Evolutionary conservation across 2,329 filamentous ascomycete genomes (phyloP), one percentile per base, ranked within the genome.

Genomic region (Lecanicillium sp.): DNA sequence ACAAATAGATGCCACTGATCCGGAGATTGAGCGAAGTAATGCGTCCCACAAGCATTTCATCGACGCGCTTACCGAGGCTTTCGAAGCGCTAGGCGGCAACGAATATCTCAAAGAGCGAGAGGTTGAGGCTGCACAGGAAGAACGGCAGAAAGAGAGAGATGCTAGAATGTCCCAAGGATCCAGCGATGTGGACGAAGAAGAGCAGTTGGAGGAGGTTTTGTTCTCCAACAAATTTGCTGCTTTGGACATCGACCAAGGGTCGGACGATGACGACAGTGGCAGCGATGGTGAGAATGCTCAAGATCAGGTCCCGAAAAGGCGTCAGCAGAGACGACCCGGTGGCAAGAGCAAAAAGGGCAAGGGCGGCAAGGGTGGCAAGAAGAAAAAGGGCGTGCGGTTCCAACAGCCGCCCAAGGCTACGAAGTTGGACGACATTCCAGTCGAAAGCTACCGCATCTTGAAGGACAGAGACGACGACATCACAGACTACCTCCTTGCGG

Each of bases 391-490:
- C 12, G 48, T 54, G 26, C 48, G 46, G 21, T 11, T 20, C 5
- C 48, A 51, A 12, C 19, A 46, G 20, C 27, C 19, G 17, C 10
- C 20, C 53, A 56, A 54, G 14, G 53, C 60, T 23, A 5, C 55
- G 4, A 52, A 12, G 14, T 50, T 66, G 17, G 62, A 67, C 2
- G 62, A 70, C n/a, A 51, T 72, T 4, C 67, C 71, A 0, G 39
- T 75, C 17, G 70, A 74, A 46, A 69, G 62, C 43, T 73, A 69
- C 52, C 62, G 62, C 20, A 67, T 75, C 44, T 67, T 72, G 30
- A 62, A 70, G 33, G 65, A 66, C 41, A 53, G 62, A 3, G 61
- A 61, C 17, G 65, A 60, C 2, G 53, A 63, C 14, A 44, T 63
- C 5, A 68, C 67, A 0, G 67, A 73, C 11, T 74, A 72, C 54